These are phyloP conservation scores for Anthracocystis panici-leucophaei DNA, from an alignment of 1,284 basidiomycete species.

Conservation along the genomic window DNA sequence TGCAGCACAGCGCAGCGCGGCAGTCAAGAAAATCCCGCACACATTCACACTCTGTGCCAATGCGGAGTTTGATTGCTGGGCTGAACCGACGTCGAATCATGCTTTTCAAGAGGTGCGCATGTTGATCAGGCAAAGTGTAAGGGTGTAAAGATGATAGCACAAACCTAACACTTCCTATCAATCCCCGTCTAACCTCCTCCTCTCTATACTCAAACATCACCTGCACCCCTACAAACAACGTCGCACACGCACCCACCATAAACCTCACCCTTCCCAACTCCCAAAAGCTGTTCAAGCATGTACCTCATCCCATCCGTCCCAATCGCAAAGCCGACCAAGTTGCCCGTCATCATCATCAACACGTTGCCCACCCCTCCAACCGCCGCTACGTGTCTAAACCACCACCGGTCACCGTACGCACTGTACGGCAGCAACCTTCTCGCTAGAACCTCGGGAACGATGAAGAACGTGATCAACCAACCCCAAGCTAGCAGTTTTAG, in stretches of 20 bases:
- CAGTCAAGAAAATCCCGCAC: background rate
- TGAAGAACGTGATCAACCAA: slow-evolving; percentile 92
- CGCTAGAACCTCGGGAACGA: slow-evolving; percentile 84
- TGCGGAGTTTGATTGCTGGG: background rate
- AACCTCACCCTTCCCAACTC: slow-evolving; percentile 77
- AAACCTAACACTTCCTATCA: slow-evolving; percentile 43
- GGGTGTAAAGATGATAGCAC: background rate
- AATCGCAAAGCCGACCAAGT: slow-evolving; percentile 94
- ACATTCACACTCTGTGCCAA: background rate
- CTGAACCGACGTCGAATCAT: no score
- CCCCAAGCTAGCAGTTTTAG: slow-evolving; percentile 93
- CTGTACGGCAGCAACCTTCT: slow-evolving; percentile 75
- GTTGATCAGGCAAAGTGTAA: background rate
- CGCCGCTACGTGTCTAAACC: slow-evolving; percentile 90
- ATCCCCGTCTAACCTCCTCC: slow-evolving; percentile 56
- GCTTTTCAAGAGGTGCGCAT: no score
- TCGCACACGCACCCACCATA: slow-evolving; percentile 75
- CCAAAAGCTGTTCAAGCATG: slow-evolving; percentile 78
- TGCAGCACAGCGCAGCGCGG: background rate
- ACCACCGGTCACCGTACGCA: slow-evolving; percentile 78
- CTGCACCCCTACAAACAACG: slow-evolving; percentile 85
- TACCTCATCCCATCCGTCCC: slow-evolving; percentile 85
- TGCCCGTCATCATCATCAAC: slow-evolving; percentile 90
- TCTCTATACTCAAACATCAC: slow-evolving; percentile 78
- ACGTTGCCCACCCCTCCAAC: slow-evolving; percentile 87